A percentile compares a stretch with the other conserved stretches of the same genome.
phyloP scores from a whole-genome alignment of 345 rosid species.

The Crucihimalaya himalaica region DNA sequence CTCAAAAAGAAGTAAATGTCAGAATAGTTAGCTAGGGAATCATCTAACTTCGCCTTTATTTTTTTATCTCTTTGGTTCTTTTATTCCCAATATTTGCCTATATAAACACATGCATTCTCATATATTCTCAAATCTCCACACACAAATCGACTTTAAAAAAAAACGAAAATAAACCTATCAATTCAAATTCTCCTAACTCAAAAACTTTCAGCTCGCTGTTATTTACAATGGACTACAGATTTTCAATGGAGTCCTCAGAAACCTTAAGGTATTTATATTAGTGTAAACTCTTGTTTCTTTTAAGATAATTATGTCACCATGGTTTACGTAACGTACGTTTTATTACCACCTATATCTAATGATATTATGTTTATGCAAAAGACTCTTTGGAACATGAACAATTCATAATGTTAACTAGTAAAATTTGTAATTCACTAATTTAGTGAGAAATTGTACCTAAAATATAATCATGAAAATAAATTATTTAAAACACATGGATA shows the following conservation, averaged over 20 bases:
- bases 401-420: neutral
- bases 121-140: neutral
- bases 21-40: slow-evolving; percentile 17
- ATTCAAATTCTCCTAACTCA: neutral
- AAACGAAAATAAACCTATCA: neutral
- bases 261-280: slow-evolving; percentile 12
- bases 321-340: neutral
- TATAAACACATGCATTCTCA: slow-evolving; percentile 12
- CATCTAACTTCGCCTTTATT: slow-evolving; percentile 11
- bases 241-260: slow-evolving; percentile 26
- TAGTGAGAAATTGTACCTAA: neutral
- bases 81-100: slow-evolving; percentile 20
- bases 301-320: neutral
- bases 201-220: neutral
- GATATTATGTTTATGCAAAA: neutral
- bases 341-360: neutral
- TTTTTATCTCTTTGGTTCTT: neutral
- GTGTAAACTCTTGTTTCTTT: neutral
- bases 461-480: neutral
- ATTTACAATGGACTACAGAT: slow-evolving; percentile 14
- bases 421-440: neutral
- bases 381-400: neutral
- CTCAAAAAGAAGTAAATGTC: no score
- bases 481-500: neutral
- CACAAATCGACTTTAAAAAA: neutral